Base-by-base conservation (phyloP, 2,329 filamentous ascomycete species). In the Fusarium denticulatum region DNA sequence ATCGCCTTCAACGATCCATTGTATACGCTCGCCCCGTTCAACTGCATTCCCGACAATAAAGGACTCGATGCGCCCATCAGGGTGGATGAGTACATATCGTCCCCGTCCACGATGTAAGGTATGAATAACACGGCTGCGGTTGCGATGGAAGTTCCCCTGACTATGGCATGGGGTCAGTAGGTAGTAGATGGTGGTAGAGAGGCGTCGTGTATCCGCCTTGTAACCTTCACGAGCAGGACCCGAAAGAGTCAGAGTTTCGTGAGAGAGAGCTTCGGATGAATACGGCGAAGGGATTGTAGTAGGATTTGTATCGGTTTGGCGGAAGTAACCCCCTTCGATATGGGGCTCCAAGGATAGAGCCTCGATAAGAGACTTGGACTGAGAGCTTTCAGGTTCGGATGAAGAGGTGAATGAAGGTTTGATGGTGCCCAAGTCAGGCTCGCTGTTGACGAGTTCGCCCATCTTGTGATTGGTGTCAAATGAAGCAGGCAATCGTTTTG, bases 1-100 rank as follows among this genome's bases (percentile, higher is more conserved):
- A 9, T 89, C 90, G 1, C 91, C 91, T 60, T 92, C 89, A 13
- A 94, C 91, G 67, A 92, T 84, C 91, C 91, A 93, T 79, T 92
- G 90, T 76, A 91, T 72, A 78, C 79, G 87, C 83, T 93, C 91
- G 2, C 90, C 91, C 1, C 77, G 80, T 8, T 82, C 83, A 10
- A 92, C 81, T 77, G 91, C 82, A 18, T 83, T 84, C 0, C 91
- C 91, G 3, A 93, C 91, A 7, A 90, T 80, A 74, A 92, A 93
- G 12, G 84, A 88, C 81, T 93, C 91, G n/a, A 93, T 80, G 22
- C 85, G 81, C 49, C 87, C 87, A 66, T 85, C 85, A 53, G 86
- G 86, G 72, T 92, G 89, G 37, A 93, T 87, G 4, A 93, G 76
- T 5, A 93, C 88, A 79, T 93, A 93, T 22, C 87, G 81, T 2